phyloP scores from a whole-genome alignment of 192 early-diverging fungal genomes.

The Rhizoclosmatium sp. region DNA sequence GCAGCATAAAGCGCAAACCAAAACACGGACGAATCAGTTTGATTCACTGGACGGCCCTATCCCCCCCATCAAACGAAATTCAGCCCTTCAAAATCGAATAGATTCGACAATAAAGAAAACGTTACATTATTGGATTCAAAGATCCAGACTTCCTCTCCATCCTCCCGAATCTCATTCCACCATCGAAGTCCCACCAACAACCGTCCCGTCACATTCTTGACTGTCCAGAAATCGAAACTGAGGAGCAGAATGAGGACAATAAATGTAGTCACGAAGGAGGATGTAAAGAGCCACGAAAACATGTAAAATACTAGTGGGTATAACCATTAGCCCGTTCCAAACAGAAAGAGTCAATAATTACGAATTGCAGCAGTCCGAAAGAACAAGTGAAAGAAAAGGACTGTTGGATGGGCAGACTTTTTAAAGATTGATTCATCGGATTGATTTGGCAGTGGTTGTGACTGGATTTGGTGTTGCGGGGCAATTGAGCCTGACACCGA shows the following conservation, averaged over 20 bases:
- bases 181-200: slow-evolving; percentile 96
- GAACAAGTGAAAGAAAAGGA: slow-evolving; percentile 87
- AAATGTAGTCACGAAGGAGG: slow-evolving; percentile 89
- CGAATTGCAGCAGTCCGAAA: slow-evolving; percentile 84
- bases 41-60: slow-evolving; percentile 77
- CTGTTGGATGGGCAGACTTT: slow-evolving; percentile 75
- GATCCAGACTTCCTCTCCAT: slow-evolving; percentile 94
- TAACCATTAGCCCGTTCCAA: not conserved
- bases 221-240: slow-evolving; percentile 98
- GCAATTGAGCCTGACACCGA: not conserved
- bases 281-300: slow-evolving; percentile 81
- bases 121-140: slow-evolving; percentile 92
- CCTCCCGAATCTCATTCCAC: slow-evolving; percentile 99
- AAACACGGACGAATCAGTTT: slow-evolving; percentile 90
- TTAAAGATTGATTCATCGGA: slow-evolving; percentile 29
- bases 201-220: slow-evolving; percentile 97
- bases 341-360: not conserved
- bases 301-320: slow-evolving; percentile 72
- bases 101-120: not conserved
- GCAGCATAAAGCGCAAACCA: slow-evolving; percentile 91
- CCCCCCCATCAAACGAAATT: slow-evolving; percentile 16
- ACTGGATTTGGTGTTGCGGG: not conserved
- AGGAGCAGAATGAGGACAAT: slow-evolving; percentile 90
- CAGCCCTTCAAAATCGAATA: not conserved
- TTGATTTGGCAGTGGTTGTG: not conserved